phyloP scores from a whole-genome alignment of 1,284 basidiomycete genomes.

The Phylloporus gajari region DNA sequence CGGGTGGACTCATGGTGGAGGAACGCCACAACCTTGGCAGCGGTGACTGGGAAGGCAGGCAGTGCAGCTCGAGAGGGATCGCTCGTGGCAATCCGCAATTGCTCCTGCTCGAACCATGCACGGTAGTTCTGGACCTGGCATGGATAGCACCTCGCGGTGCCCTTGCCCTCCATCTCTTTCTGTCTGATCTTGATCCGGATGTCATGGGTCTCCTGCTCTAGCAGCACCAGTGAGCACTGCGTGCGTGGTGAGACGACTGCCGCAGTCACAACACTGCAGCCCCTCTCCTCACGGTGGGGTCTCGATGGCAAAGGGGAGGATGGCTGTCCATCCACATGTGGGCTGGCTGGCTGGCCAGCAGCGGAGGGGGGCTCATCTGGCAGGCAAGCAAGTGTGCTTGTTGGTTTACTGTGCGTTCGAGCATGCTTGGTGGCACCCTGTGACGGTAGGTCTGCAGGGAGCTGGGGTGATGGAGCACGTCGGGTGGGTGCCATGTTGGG shows the following conservation, averaged over 20 bases:
- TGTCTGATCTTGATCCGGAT: neutral
- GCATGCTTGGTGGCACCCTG: too few species aligned
- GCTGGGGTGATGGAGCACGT: too few species aligned
- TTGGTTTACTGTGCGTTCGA: too few species aligned
- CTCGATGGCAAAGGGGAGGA: too few species aligned
- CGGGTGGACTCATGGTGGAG: conserved; percentile 30
- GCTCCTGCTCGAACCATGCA: conserved; percentile 12
- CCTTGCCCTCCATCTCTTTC: conserved; percentile 19
- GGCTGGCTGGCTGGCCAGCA: too few species aligned
- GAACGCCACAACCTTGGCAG: conserved; percentile 32
- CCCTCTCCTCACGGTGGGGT: too few species aligned
- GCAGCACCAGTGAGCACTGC: neutral
- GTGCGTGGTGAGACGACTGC: neutral
- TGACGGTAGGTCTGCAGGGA: too few species aligned
- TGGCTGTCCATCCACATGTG: too few species aligned
- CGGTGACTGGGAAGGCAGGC: conserved; percentile 19
- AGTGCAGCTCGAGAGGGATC: neutral
- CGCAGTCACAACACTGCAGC: too few species aligned
- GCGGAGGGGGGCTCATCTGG: too few species aligned
- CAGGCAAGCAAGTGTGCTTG: too few species aligned
- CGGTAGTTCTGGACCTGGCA: conserved; percentile 17
- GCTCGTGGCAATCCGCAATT: neutral
- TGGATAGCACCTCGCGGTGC: conserved; percentile 10
- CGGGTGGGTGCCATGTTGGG: too few species aligned
- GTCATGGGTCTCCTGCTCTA: neutral